Evolutionary conservation across 305 asterid genomes (phyloP).

Genomic region (Fraxinus sp.): DNA sequence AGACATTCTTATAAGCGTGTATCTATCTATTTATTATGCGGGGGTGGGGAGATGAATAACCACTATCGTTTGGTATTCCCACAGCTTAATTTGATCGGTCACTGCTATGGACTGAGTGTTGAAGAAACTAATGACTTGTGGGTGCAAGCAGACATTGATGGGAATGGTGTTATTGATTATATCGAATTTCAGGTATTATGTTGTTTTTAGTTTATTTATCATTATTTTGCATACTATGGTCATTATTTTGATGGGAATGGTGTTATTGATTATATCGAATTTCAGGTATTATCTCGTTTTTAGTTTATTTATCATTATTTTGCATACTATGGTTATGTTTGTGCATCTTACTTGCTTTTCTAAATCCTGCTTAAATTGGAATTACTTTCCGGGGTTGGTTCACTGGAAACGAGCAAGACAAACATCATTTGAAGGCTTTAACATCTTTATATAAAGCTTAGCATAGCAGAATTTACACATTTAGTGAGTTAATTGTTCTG

Average conservation of each 20-base stretch:
- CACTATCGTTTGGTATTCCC: conserved; percentile 15
- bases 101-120: conserved; percentile 68
- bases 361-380: neutral
- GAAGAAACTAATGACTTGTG: conserved; percentile 82
- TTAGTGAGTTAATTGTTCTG: neutral
- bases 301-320: too few species aligned
- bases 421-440: neutral
- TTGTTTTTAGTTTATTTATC: neutral
- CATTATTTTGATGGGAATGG: too few species aligned
- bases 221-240: neutral
- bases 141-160: conserved; percentile 86
- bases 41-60: neutral
- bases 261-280: too few species aligned
- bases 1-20: neutral
- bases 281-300: too few species aligned
- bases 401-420: neutral
- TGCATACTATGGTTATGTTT: neutral
- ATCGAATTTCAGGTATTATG: conserved; percentile 74
- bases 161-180: conserved; percentile 73
- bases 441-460: neutral
- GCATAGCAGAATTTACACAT: neutral
- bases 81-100: conserved; percentile 89
- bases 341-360: neutral
- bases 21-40: neutral
- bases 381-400: neutral